phyloP scores from a whole-genome alignment of 1,139 yeast genomes.

The Hyphopichia khmerensis region DNA sequence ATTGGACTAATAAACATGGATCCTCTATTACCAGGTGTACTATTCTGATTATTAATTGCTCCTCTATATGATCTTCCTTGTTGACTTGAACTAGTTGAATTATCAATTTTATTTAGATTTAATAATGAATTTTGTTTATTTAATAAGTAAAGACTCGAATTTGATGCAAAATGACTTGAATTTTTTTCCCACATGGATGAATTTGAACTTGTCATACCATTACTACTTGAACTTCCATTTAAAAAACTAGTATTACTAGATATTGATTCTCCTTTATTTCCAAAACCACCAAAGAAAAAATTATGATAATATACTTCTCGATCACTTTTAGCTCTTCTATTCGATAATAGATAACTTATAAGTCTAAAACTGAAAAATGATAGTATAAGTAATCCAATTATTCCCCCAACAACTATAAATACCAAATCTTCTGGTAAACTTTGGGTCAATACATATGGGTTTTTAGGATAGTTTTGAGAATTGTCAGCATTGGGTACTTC shows the following conservation, averaged over 20 bases:
- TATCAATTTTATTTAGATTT: constrained; percentile 1
- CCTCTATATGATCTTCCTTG: constrained; percentile 27
- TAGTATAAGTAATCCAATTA: constrained; percentile 26
- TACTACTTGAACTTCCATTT: background rate
- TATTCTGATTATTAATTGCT: constrained; percentile 7
- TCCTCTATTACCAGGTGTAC: constrained; percentile 16
- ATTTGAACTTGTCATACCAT: constrained; percentile 17
- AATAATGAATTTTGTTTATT: constrained; percentile 10
- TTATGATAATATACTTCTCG: constrained; percentile 31
- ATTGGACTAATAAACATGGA: constrained; percentile 41
- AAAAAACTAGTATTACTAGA: constrained; percentile 1
- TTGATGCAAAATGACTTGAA: constrained; percentile 4
- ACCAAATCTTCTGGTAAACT: constrained; percentile 35
- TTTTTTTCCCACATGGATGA: constrained; percentile 26
- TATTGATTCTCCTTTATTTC: background rate
- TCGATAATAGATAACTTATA: constrained; percentile 20
- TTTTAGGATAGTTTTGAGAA: constrained; percentile 7
- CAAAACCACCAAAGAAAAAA: constrained; percentile 6
- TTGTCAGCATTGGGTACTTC: constrained; percentile 13
- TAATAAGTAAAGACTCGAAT: constrained; percentile 6
- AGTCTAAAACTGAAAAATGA: constrained; percentile 22
- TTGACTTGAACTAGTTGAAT: constrained; percentile 7
- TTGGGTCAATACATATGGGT: constrained; percentile 34
- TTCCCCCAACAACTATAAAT: constrained; percentile 44
- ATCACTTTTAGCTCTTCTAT: constrained; percentile 35